A percentile compares a stretch with the other conserved stretches of the same genome.
phyloP scores from a whole-genome alignment of 2,329 filamentous ascomycete genomes.

The Alternaria alternata region DNA sequence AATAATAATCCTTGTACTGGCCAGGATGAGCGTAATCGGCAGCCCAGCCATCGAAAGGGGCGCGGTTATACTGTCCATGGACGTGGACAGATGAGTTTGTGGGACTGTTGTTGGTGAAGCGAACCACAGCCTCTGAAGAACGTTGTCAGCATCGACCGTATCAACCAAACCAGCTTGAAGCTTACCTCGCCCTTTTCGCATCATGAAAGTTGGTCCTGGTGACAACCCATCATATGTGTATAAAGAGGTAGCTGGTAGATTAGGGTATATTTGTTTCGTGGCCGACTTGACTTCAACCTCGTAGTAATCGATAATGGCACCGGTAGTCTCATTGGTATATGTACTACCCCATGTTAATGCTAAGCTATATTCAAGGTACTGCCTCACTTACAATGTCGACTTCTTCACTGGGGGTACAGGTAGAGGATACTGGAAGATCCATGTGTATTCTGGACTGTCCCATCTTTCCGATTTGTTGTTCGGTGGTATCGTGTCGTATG shows the following conservation, averaged over 20 bases:
- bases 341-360: conserved; percentile 37
- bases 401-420: conserved; percentile 57
- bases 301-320: conserved; percentile 57
- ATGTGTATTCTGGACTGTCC: conserved; percentile 50
- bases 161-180: neutral
- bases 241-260: conserved; percentile 50
- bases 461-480: conserved; percentile 25
- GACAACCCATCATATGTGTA: conserved; percentile 64
- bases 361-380: neutral
- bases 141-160: conserved; percentile 1
- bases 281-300: conserved; percentile 55
- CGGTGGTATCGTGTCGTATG: conserved; percentile 8
- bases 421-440: conserved; percentile 53
- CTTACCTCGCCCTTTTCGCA: conserved; percentile 55
- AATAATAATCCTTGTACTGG: conserved; percentile 70
- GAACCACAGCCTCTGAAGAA: conserved; percentile 59
- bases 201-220: conserved; percentile 63
- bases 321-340: conserved; percentile 47
- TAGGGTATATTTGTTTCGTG: conserved; percentile 55
- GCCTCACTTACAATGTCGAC: conserved; percentile 50
- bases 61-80: conserved; percentile 61
- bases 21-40: conserved; percentile 61
- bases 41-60: conserved; percentile 64
- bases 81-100: conserved; percentile 61
- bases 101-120: conserved; percentile 61